Percentiles rank a stretch among this genome's conserved stretches.
Conservation (phyloP, 441 rosid genomes). For the Aquilaria agallochum region DNA sequence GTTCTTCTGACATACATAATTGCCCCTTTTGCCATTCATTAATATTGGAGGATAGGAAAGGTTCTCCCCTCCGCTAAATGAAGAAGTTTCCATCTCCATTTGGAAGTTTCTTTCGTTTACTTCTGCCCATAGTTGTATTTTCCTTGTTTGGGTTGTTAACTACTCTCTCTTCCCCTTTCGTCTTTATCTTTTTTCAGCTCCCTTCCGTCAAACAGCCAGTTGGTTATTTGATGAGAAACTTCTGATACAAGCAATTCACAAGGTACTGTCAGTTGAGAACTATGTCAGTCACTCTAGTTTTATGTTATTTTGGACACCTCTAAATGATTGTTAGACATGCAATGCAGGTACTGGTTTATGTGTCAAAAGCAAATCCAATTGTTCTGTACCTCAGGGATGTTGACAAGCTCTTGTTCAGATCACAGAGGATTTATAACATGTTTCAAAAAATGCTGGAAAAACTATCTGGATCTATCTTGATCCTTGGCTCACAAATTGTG, state of each 20-base stretch:
- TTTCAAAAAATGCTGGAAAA: conserved; percentile 74
- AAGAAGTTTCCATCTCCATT: too few relatives aligned
- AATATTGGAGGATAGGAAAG: too few relatives aligned
- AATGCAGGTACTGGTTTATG: conserved; percentile 64
- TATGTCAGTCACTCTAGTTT: not conserved
- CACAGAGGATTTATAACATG: conserved; percentile 62
- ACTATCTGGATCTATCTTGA: conserved; percentile 60
- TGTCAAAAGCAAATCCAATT: conserved; percentile 71
- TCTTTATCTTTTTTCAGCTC: conserved; percentile 30
- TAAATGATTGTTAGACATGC: conserved; percentile 2
- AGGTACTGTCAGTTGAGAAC: conserved; percentile 37
- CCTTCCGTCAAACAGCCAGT: conserved; percentile 62
- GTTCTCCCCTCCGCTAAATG: too few relatives aligned
- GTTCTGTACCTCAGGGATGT: conserved; percentile 80
- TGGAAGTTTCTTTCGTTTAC: not conserved
- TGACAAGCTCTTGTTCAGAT: conserved; percentile 56
- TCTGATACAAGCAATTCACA: conserved; percentile 77
- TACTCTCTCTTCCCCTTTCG: conserved; percentile 2
- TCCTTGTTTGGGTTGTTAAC: not conserved
- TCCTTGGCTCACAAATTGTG: conserved; percentile 62
- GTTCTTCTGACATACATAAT: too few relatives aligned
- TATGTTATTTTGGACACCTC: not conserved
- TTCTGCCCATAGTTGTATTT: not conserved
- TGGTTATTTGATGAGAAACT: conserved; percentile 91
- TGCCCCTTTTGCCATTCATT: not conserved